Evolutionary conservation across 2,329 filamentous ascomycete species (phyloP), one percentile per base, ranked within the genome.

Genomic region (Coniochaeta sp.): DNA sequence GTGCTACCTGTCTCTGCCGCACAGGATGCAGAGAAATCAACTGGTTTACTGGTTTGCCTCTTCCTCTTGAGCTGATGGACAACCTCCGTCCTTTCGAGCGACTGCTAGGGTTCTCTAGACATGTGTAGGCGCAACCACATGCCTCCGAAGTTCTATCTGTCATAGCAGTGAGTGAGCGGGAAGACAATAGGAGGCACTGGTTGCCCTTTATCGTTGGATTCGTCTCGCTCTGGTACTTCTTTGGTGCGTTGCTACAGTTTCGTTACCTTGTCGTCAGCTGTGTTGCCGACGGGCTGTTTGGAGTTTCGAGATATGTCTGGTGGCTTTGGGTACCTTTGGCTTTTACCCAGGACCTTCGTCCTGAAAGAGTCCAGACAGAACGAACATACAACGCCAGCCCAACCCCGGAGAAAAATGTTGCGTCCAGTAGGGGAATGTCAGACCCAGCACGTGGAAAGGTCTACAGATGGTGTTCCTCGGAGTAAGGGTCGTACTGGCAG

Each of bases 391-490:
- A 2, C 19, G n/a, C 14, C 16, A 50, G 7, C 3, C 17, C 5
- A 12, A 30, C 26, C 19, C 32, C 34, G 44, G 36, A 24, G 44
- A 24, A 34, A 34, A 50, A 26, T 19, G 32, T 47, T 32, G 47
- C n/a, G 55, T 66, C 3, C 61, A 59, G 6, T 71, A 67, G 68
- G 36, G 34, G 1, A 61, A 66, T 24, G 44, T 72, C 9, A 36
- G 66, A 22, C 61, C 61, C 40, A 68, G 69, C 57, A 32, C 61
- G 1, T 67, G 64, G 60, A 70, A 72, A 52, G 70, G 70, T 14
- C 10, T 65, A 32, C 68, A 71, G 59, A 72, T 72, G 70, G 70
- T 71, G 16, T 60, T 69, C 0, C 57, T 72, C 17, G 70, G 70
- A 3, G 68, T 67, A 19, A 65, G 70, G 26, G 70, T 70, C 1